phyloP scores from a whole-genome alignment of 106 monocot species.

The Platanthera guangdongensis region DNA sequence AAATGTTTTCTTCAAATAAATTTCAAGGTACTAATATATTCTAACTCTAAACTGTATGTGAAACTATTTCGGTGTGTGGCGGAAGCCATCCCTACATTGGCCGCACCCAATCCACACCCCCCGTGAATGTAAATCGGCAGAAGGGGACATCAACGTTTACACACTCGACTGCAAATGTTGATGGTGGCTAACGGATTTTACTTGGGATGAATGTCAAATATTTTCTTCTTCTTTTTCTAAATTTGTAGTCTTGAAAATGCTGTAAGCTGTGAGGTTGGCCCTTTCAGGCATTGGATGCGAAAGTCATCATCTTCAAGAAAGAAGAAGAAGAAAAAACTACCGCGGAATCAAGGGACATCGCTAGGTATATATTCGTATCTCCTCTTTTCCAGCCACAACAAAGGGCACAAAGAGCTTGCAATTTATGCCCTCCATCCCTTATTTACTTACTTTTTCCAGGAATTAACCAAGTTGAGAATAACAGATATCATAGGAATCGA shows the following conservation, averaged over 20 bases:
- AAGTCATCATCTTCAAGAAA: conserved; percentile 99
- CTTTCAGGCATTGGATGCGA: conserved; percentile 83
- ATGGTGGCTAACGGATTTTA: no score
- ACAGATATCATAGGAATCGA: conserved; percentile 81
- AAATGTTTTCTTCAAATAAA: no score
- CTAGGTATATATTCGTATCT: conserved; percentile 39
- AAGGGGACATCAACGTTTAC: no score
- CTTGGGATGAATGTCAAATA: no score
- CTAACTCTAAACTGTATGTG: no score
- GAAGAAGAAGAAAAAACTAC: conserved; percentile 94
- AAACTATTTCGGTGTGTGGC: no score
- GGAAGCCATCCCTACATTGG: no score
- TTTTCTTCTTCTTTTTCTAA: not conserved
- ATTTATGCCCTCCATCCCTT: not conserved
- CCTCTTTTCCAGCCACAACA: not conserved
- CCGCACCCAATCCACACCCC: no score
- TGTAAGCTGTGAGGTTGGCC: not conserved
- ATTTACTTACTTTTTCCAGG: conserved; percentile 28
- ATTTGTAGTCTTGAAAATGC: not conserved
- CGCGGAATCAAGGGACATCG: conserved; percentile 93
- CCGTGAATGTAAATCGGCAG: no score
- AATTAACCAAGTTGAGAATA: conserved; percentile 88
- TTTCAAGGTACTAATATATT: no score
- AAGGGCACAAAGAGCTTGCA: not conserved
- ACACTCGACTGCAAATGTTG: no score